phyloP scores from a whole-genome alignment of 192 early-diverging fungal species.

The Backusella tuberculispora region DNA sequence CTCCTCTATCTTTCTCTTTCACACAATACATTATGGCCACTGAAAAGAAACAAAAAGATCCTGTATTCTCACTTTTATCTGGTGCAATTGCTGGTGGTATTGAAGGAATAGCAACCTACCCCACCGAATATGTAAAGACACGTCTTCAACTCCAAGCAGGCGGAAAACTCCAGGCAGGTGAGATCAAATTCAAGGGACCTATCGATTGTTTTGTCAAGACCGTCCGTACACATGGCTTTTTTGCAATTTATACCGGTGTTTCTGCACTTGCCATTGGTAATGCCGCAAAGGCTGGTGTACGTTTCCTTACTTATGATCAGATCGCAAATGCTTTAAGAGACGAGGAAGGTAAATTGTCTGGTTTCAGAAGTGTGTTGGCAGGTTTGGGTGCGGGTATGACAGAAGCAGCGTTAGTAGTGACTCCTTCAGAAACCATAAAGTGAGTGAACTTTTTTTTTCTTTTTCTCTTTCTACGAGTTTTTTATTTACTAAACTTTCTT shows the following conservation, averaged over 20 bases:
- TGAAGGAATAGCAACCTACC: conserved; percentile 92
- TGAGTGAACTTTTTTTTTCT: conserved; percentile 36
- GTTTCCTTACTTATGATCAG: conserved; percentile 91
- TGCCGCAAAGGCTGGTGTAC: conserved; percentile 89
- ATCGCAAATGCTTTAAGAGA: conserved; percentile 76
- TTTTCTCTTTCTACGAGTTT: not conserved
- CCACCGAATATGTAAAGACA: conserved; percentile 96
- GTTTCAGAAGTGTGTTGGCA: conserved; percentile 69
- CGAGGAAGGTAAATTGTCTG: conserved; percentile 70
- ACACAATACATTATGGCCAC: not conserved
- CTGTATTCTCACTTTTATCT: conserved; percentile 73
- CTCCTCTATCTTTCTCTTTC: not conserved
- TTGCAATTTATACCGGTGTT: conserved; percentile 84
- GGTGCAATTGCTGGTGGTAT: conserved; percentile 90
- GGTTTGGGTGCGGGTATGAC: conserved; percentile 87
- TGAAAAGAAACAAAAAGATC: conserved; percentile 43
- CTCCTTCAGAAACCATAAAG: conserved; percentile 96
- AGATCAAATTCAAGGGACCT: conserved; percentile 72
- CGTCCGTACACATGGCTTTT: conserved; percentile 69
- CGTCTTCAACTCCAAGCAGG: conserved; percentile 88
- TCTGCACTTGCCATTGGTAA: conserved; percentile 92
- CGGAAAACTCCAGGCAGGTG: conserved; percentile 38
- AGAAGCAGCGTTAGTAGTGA: conserved; percentile 89
- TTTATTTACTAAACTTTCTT: not conserved
- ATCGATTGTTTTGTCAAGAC: conserved; percentile 79